Evolutionary conservation across 1,139 yeast species (phyloP), one percentile per base, ranked within the genome.

Genomic region (Debaryomyces coudertii): DNA sequence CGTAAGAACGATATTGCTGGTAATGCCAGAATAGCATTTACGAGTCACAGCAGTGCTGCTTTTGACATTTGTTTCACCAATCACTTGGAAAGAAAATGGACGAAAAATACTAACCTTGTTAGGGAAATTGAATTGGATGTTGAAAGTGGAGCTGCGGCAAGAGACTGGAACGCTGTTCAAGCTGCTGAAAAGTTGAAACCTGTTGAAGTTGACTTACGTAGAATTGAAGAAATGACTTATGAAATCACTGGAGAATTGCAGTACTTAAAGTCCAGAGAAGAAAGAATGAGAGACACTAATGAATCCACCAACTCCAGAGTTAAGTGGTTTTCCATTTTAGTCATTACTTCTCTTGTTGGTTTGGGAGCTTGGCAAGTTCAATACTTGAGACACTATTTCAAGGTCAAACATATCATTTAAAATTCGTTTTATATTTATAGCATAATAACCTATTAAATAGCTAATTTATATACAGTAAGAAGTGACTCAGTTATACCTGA

Each of bases 121-220:
- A 80, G 92, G 68, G 84, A 85, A 47, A 75, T 93, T 56, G 97
- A 90, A 62, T 76, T 93, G 60, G 97, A 92, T 55, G 87, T 93
- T 48, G 98, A 93, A 68, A 85, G 92, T 53, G 99, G 99, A 28
- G 88, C 97, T 45, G 90, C 92, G 57, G 98, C 98, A 34, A 85
- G 98, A 69, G 98, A 93, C 70, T 93, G 98, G 98, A 90, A 90
- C 63, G 90, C 95, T 23, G 76, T 90, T 53, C 97, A 92, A 72
- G 92, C 96, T 34, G 81, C 88, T 40, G 98, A 92, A 68, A 89
- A 90, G 65, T 83, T 93, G 68, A 89, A 87, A 71, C 98, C 99
- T 8, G 82, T 86, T 41, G 99, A 93, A 68, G 84, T 90, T 45
- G 96, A 89, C 60, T 77, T 93, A 65, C 84, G 92, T 66, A 84